Conservation (phyloP, 371 early-diverging fungal species). For the Syncephalastrum racemosum region DNA sequence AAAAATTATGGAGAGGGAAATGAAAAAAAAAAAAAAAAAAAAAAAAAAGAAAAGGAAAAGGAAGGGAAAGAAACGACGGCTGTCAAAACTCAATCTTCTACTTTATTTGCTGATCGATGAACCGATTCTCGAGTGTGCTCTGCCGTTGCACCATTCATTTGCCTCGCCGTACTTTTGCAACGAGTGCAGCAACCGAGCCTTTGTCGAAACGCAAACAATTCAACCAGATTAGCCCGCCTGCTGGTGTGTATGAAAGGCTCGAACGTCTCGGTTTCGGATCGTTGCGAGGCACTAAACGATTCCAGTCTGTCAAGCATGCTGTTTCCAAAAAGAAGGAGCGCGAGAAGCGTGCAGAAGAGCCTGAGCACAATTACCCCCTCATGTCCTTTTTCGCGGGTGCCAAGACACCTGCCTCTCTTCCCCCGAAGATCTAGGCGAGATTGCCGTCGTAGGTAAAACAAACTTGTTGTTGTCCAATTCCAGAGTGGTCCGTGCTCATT, state of each 20-base stretch:
- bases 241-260: conserved; percentile 37
- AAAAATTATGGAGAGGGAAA: not conserved
- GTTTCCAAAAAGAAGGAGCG: conserved; percentile 15
- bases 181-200: not conserved
- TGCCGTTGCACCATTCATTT: not conserved
- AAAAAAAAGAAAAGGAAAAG: not conserved
- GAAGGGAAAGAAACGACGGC: not conserved
- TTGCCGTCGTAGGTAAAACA: conserved; percentile 65
- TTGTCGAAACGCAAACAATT: conserved; percentile 52
- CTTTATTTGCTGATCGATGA: not conserved
- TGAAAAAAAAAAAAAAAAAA: conserved; percentile 10
- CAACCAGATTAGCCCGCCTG: conserved; percentile 40
- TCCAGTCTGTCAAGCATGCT: conserved; percentile 17
- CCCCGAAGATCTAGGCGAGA: conserved; percentile 58
- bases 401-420: conserved; percentile 59
- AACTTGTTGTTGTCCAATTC: not conserved
- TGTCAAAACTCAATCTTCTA: not conserved
- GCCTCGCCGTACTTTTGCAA: conserved; percentile 2
- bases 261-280: conserved; percentile 47
- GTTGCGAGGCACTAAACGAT: conserved; percentile 40
- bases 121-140: no score
- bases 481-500: not conserved
- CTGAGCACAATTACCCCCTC: conserved; percentile 28
- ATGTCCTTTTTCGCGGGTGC: conserved; percentile 74
- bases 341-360: conserved; percentile 5